Base-by-base conservation (phyloP, 2,329 filamentous ascomycete genomes). In the Phialocephala subalpina region DNA sequence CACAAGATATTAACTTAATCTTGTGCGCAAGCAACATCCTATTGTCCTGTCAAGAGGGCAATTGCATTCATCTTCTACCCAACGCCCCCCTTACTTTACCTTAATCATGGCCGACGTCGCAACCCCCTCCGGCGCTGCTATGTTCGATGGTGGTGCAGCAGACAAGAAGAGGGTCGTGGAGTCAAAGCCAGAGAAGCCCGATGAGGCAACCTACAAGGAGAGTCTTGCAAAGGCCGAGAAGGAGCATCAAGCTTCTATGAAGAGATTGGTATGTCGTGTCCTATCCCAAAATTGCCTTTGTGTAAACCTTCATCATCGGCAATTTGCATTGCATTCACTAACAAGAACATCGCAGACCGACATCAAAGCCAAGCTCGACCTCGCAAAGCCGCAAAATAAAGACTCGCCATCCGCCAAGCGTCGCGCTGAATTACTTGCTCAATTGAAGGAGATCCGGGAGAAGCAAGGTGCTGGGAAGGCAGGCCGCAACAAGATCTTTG, bases 381-480 rank as follows among this genome's bases (percentile, higher is more conserved):
- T 90, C 70, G 92, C 92, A 67, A 86, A 90, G 76, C 92, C 93
- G 57, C n/a, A 35, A 7, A 57, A 57, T 18, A 57, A 57, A 80
- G 92, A 92, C 76, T 93, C 88, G 38, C 93, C 95, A 16, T 84
- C 87, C 67, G 90, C 89, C 76, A 93, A 97, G 84, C 92, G 90
- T 78, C 92, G 94, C 77, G 87, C 93, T 79, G 93, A 97, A 80
- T 89, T 98, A 71, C 91, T 93, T 75, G 83, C 88, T 62, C 88
- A 98, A 82, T 87, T 94, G 75, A 91, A 90, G 77, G 87, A 91
- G 72, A 97, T 99, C 80, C 91, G 92, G 69, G 87, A 90, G 79
- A 91, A 96, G 83, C 96, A 98, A 83, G 90, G 90, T 73, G 90
- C 88, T 67, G 92, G 93, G 83, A 99, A 99, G 86, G 87, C 89